Evolutionary conservation across 2,329 filamentous ascomycete genomes (phyloP), one percentile per base, ranked within the genome.

Genomic region (Trichophyton equinum): DNA sequence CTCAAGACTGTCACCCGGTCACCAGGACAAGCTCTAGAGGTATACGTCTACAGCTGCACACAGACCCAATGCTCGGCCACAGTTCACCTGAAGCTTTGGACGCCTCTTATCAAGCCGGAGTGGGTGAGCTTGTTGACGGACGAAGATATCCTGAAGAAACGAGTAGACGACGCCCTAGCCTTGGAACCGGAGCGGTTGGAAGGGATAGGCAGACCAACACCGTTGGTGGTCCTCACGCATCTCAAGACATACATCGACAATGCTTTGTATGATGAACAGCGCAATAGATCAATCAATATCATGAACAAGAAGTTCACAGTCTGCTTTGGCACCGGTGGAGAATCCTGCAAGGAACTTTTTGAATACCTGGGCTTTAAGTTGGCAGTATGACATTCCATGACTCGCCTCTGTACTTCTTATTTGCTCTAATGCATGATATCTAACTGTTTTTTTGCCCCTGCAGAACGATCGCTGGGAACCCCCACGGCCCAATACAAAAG

Each of bases 231-330:
- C 2, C 71, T 86, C 53, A 73, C 76, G 51, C 82, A 81, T 63
- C 73, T 88, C 46, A 77, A 79, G 61, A 76, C 76, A 55, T 88
- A 88, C 68, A 73, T 88, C 58, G 74, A 68, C 8, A 85, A 88
- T 71, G 77, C 82, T 7, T 71, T 84, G 61, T 75, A 77, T 51
- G 74, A 79, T 20, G 70, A 72, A 5, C 76, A 78, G 55, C 77
- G 76, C 38, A 80, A 78, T 65, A 78, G 79, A 64, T 71, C 76
- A 51, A 84, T 88, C 65, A 79, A 80, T 4, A 74, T 79, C 6
- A 71, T 79, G 15, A 88, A 88, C 67, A 84, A 85, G 68, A 81
- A 81, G 61, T 88, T 86, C 65, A 76, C 82, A 66, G 77, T 82
- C 63, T 80, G 80, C 1, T 86, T 87, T 69, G 85, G 83, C 8